Evolutionary conservation across 2,329 filamentous ascomycete genomes (phyloP).

Genomic region (Periconia digitata): DNA sequence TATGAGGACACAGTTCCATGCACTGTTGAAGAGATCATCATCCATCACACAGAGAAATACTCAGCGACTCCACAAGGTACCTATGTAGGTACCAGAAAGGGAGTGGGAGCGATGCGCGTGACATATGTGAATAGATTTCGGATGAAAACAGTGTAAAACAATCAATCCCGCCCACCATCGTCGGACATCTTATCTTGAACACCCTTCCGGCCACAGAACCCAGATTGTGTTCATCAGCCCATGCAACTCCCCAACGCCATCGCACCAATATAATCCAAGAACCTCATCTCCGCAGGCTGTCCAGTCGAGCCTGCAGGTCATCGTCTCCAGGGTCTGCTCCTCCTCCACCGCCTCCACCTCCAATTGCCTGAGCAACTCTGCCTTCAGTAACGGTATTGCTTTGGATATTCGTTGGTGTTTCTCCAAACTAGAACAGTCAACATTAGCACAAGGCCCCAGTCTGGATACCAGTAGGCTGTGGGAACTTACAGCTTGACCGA

Average conservation of each 20-base stretch:
- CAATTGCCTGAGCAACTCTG: conserved; percentile 83
- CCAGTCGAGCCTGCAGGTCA: conserved; percentile 88
- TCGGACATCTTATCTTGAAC: no score
- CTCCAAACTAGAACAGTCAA: conserved; percentile 68
- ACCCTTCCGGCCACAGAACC: no score
- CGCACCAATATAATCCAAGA: background rate
- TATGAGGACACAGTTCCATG: no score
- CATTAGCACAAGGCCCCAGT: conserved; percentile 4
- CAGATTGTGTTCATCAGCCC: background rate
- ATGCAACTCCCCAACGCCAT: conserved; percentile 12
- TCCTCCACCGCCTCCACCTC: conserved; percentile 67
- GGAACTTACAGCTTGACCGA: conserved; percentile 83
- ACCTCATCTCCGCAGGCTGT: conserved; percentile 69
- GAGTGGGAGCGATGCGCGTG: no score
- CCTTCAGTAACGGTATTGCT: conserved; percentile 71
- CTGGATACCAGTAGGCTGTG: no score
- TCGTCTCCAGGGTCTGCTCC: conserved; percentile 68
- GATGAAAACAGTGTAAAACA: no score
- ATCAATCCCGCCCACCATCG: no score
- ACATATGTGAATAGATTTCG: no score
- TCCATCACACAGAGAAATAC: no score
- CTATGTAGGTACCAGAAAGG: no score
- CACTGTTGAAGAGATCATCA: no score
- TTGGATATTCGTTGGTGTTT: conserved; percentile 84
- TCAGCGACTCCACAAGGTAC: no score